Evolutionary conservation across 1,284 basidiomycete species (phyloP), one percentile per base, ranked within the genome.

Genomic region (Cystobasidium pallidum): DNA sequence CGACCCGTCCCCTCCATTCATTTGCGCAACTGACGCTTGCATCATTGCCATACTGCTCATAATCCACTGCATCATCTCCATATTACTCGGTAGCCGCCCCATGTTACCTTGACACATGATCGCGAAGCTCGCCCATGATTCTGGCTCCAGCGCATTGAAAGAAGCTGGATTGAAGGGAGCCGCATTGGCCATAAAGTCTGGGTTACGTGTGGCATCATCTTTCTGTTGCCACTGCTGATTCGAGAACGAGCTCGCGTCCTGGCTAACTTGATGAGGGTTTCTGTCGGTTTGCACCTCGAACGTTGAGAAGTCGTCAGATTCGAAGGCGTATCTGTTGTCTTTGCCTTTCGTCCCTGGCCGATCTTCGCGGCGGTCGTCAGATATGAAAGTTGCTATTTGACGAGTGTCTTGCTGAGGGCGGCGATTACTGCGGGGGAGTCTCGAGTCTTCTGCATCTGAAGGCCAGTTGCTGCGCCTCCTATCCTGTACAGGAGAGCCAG

Each of bases 61-160:
- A 21, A 71, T 54, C 59, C 59, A 71, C n/a, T 57, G 49, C 59
- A 71, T 43, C 68, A 72, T 67, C 54, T 72, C 70, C 65, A 68
- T 52, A 19, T 58, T 72, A n/a, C 28, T 52, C 2, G 70, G 70
- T 34, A 66, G 28, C 21, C 65, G 52, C 54, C 70, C 70, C n/a
- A 59, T 54, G 30, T 58, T 66, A 17, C 39, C 51, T 30, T 45
- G 32, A 43, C 70, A 72, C 52, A 72, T 61, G 6, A 39, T 39
- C 1, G 70, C 70, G 43, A 72, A 66, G 30, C 65, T 59, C n/a
- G 63, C 70, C 70, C 70, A 72, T 7, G 70, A 66, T 24, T 57
- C 64, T 19, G 65, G 49, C 43, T 58, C 52, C 11, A 62, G 21
- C 6, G 70, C 34, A 28, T 66, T 54, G 55, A 72, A 72, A 11